A percentile compares a stretch with the other conserved stretches of the same genome.
Evolutionary conservation across 176 grass and related monocot species (phyloP).

Genomic region (Chrysopogon serrulatus): DNA sequence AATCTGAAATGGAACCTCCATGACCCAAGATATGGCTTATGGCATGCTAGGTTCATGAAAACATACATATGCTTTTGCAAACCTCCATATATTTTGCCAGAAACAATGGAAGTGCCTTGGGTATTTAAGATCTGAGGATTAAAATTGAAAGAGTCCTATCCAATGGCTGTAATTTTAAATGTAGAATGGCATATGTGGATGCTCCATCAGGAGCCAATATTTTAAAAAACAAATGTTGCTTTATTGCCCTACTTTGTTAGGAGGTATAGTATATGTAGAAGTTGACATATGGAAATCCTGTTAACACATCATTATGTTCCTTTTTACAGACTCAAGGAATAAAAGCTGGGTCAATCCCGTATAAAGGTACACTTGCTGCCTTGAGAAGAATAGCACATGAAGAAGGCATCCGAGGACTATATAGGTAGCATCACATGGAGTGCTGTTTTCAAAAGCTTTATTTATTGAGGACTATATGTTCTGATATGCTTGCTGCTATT

Average conservation of each 20-base stretch:
- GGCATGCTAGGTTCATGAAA: background rate
- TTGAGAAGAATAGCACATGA: constrained; percentile 76
- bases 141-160: background rate
- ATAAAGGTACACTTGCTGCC: constrained; percentile 75
- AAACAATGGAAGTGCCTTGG: background rate
- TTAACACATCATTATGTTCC: constrained; percentile 1
- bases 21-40: background rate
- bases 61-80: background rate
- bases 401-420: constrained; percentile 90
- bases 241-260: background rate
- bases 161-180: background rate
- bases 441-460: background rate
- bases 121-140: background rate
- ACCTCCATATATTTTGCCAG: background rate
- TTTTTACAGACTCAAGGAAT: constrained; percentile 77
- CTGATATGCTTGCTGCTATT: constrained; percentile 11
- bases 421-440: constrained; percentile 49
- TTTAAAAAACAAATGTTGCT: background rate
- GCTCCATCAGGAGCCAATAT: background rate
- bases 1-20: background rate
- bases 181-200: background rate
- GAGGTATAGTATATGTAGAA: background rate
- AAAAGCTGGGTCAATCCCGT: constrained; percentile 47
- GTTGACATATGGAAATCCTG: background rate
- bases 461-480: background rate